Conservation (phyloP, 1,284 basidiomycete species). For the Naganishia albida region DNA sequence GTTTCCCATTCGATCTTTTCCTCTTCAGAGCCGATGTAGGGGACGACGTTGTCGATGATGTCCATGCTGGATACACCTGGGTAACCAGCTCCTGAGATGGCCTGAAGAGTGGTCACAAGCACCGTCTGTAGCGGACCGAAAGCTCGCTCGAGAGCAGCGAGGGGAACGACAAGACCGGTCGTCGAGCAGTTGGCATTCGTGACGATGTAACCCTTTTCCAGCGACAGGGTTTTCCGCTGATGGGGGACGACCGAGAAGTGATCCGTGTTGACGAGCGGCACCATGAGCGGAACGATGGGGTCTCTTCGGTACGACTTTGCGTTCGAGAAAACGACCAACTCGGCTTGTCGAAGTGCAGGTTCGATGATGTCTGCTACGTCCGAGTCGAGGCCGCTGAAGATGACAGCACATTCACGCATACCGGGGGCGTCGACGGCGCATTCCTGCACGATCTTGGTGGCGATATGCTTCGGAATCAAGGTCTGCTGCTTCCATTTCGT, state of each 20-base stretch:
- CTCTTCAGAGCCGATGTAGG: slow-evolving; percentile 86
- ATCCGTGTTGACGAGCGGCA: slow-evolving; percentile 89
- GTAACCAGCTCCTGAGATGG: slow-evolving; percentile 95
- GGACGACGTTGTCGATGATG: slow-evolving; percentile 95
- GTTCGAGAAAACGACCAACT: slow-evolving; percentile 94
- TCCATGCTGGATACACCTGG: slow-evolving; percentile 89
- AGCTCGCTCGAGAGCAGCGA: slow-evolving; percentile 84
- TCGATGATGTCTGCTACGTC: slow-evolving; percentile 96
- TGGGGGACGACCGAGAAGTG: slow-evolving; percentile 84
- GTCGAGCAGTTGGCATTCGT: slow-evolving; percentile 99
- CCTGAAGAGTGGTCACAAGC: slow-evolving; percentile 94
- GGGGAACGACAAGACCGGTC: slow-evolving; percentile 88
- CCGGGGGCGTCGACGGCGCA: slow-evolving; percentile 68
- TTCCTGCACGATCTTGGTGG: slow-evolving; percentile 71
- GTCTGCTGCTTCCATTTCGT: slow-evolving; percentile 88
- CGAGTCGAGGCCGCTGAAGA: slow-evolving; percentile 94
- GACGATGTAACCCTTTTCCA: slow-evolving; percentile 89
- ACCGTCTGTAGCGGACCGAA: slow-evolving; percentile 92
- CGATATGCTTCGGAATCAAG: slow-evolving; percentile 70
- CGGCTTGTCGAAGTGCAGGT: slow-evolving; percentile 78
- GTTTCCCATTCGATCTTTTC: slow-evolving; percentile 98
- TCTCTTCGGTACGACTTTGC: slow-evolving; percentile 96
- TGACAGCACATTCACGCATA: slow-evolving; percentile 79
- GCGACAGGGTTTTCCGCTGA: slow-evolving; percentile 69
- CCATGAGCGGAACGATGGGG: slow-evolving; percentile 92